Evolutionary conservation across 139 green algal genomes (phyloP).

Genomic region (Volvox reticuliferus): DNA sequence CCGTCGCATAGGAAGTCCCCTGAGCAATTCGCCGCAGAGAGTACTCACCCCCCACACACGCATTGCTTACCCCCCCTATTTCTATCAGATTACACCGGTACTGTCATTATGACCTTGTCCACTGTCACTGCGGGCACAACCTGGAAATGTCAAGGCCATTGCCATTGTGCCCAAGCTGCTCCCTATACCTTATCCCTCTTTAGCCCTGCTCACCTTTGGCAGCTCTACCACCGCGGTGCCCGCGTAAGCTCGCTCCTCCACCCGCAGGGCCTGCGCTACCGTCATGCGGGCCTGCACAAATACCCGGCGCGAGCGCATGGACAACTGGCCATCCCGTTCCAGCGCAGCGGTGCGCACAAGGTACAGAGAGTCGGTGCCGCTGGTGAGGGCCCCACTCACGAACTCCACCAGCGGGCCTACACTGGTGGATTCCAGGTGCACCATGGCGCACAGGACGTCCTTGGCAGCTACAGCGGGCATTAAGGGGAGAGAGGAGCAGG

Average conservation of each 20-base stretch:
- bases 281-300: conserved; percentile 60
- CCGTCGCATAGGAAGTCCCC: no score
- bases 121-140: no score
- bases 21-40: no score
- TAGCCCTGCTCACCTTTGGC: conserved; percentile 32
- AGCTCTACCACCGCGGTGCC: conserved; percentile 34
- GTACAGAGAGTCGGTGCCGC: conserved; percentile 39
- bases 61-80: no score
- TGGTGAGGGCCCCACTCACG: conserved; percentile 13
- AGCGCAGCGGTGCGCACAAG: conserved; percentile 42
- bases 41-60: no score
- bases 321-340: conserved; percentile 47
- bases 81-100: no score
- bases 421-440: conserved; percentile 49
- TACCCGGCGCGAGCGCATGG: conserved; percentile 52
- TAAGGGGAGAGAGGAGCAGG: background rate
- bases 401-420: conserved; percentile 52
- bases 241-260: conserved; percentile 53
- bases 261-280: conserved; percentile 28
- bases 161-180: no score
- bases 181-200: no score
- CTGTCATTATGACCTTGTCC: no score
- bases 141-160: no score
- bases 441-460: conserved; percentile 42
- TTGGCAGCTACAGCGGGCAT: background rate